Base-by-base conservation (phyloP, 2,329 filamentous ascomycete species). In the Fusarium praegraminearum region DNA sequence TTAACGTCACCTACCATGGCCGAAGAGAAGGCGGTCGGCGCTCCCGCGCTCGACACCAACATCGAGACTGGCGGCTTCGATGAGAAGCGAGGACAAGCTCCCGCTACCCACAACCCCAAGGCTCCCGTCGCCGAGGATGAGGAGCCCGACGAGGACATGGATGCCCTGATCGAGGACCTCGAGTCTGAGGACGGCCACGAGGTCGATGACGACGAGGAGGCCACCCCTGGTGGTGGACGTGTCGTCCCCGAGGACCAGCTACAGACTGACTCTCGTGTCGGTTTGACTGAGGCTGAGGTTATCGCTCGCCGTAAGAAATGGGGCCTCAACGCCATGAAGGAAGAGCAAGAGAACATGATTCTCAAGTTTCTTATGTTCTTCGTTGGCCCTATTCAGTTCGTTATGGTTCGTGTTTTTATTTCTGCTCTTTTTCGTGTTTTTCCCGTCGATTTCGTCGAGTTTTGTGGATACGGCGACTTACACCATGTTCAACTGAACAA, bases 321-420 rank as follows among this genome's bases (percentile, higher is more conserved):
- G 79, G 93, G 93, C 79, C 85, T 92, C 77, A 97, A 97, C 80
- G 90, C 93, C 80, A 93, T 97, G 92, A 94, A 92, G 82, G 93
- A 97, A 82, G 92, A 95, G 84, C 94, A 93, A 83, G 91, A 94
- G 82, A 97, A 94, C 77, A 76, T 94, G 62, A 81, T 94, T 65
- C 86, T 96, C 76, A 96, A 97, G 85, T 97, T 97, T 81, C 81
- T 89, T 76, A 85, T 87, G 75, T 96, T 92, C 84, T 97, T 97
- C 80, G 84, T 96, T 58, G 94, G 94, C 72, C 94, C 94, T 26
- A 95, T 97, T 72, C 93, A 97, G 80, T 95, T 95, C 81, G 93
- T 97, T 78, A 97, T 97, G 93, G 91, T 35, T 7, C 33, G 33
- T 16, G 13, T 26, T 26, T 26, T 7, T 26, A 26, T 26, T 26